Percentiles rank a stretch among this genome's conserved stretches.
phyloP scores from a whole-genome alignment of 192 early-diverging fungal species.

The Mortierella claussenii region DNA sequence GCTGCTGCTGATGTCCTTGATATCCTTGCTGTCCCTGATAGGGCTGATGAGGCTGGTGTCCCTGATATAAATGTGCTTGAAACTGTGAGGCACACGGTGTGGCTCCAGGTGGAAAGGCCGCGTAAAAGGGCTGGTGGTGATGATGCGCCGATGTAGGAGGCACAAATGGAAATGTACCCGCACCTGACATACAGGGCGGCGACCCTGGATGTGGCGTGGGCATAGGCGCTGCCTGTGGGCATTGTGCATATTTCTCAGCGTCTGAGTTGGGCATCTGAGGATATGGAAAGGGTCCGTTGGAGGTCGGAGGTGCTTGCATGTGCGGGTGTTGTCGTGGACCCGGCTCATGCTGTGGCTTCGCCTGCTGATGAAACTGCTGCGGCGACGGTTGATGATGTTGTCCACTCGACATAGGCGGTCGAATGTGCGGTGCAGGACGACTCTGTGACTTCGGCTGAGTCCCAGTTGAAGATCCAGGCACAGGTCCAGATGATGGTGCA shows the following conservation, averaged over 20 bases:
- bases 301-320: not conserved
- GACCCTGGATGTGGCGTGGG: not conserved
- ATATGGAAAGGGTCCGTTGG: not conserved
- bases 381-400: no score
- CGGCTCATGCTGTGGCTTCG: no score
- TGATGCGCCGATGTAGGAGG: slow-evolving; percentile 2
- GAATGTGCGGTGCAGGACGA: no score
- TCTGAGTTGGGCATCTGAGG: not conserved
- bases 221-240: no score
- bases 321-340: not conserved
- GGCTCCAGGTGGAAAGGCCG: slow-evolving; percentile 5
- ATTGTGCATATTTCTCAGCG: not conserved
- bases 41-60: not conserved
- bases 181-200: not conserved
- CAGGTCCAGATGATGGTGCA: no score
- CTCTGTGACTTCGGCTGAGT: not conserved
- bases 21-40: slow-evolving; percentile 1
- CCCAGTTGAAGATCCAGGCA: not conserved
- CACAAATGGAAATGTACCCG: not conserved
- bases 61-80: not conserved
- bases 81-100: not conserved
- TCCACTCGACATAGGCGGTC: no score
- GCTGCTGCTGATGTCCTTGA: slow-evolving; percentile 1
- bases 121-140: not conserved
- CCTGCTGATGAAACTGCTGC: no score